These are phyloP conservation scores for Gremmenia infestans DNA, from an alignment of 2,329 filamentous ascomycete species.

Conservation along the genomic window DNA sequence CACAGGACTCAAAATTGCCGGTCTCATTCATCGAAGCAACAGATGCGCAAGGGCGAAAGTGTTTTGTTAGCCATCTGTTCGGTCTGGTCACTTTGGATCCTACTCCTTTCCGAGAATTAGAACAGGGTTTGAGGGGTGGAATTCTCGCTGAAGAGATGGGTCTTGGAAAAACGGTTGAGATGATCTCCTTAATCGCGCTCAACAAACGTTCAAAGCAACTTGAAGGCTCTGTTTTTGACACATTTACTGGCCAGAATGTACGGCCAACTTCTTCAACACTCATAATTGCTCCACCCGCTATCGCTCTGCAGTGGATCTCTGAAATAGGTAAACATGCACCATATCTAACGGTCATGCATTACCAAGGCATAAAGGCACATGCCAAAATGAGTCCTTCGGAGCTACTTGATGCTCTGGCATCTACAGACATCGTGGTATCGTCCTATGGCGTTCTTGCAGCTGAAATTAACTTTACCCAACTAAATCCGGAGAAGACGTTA, in stretches of 20 bases:
- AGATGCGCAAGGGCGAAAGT: slow-evolving; percentile 43
- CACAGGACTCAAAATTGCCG: slow-evolving; percentile 9
- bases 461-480: slow-evolving; percentile 73
- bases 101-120: slow-evolving; percentile 37
- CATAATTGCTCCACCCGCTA: slow-evolving; percentile 54
- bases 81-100: slow-evolving; percentile 51
- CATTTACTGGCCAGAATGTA: slow-evolving; percentile 39
- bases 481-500: slow-evolving; percentile 63
- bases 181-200: slow-evolving; percentile 64
- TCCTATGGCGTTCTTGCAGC: slow-evolving; percentile 67
- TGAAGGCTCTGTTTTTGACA: slow-evolving; percentile 29
- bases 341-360: slow-evolving; percentile 49
- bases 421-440: slow-evolving; percentile 56
- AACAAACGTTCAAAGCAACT: slow-evolving; percentile 42
- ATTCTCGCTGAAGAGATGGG: slow-evolving; percentile 76
- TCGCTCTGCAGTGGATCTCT: slow-evolving; percentile 56
- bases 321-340: slow-evolving; percentile 58
- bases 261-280: slow-evolving; percentile 51
- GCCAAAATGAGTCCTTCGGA: slow-evolving; percentile 31
- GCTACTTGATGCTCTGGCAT: slow-evolving; percentile 41
- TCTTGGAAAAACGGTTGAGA: slow-evolving; percentile 73
- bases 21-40: slow-evolving; percentile 39
- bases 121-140: slow-evolving; percentile 42
- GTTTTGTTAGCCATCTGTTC: slow-evolving; percentile 59
- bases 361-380: slow-evolving; percentile 42